Conservation (phyloP, 257 asterid genomes). For the Plectranthus barbatus region DNA sequence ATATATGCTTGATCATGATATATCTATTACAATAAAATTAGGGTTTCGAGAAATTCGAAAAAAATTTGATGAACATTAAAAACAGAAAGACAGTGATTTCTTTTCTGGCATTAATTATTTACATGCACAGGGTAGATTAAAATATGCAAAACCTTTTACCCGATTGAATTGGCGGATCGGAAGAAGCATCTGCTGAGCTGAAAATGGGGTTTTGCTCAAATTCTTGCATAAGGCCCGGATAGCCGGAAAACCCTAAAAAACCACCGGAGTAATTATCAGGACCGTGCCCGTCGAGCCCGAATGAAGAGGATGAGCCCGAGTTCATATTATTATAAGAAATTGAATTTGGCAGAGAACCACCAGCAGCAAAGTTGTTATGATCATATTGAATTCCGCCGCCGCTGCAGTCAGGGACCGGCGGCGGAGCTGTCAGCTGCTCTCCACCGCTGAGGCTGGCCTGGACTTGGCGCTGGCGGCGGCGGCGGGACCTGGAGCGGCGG, state of each 20-base stretch:
- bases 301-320: slow-evolving; percentile 22
- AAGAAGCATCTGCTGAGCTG: slow-evolving; percentile 16
- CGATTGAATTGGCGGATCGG: slow-evolving; percentile 25
- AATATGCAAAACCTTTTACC: slow-evolving; percentile 14
- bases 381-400: slow-evolving; percentile 7
- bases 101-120: no score
- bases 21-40: no score
- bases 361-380: neutral
- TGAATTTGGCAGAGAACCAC: neutral
- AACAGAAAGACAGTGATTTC: no score
- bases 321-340: neutral
- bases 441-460: slow-evolving; percentile 31
- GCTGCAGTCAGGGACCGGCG: neutral
- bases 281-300: slow-evolving; percentile 11
- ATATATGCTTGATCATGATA: no score
- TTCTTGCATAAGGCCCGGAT: slow-evolving; percentile 16
- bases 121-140: no score
- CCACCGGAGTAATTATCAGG: neutral
- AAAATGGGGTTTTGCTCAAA: slow-evolving; percentile 26
- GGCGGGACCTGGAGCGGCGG: slow-evolving; percentile 76
- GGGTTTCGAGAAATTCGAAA: no score
- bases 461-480: slow-evolving; percentile 59
- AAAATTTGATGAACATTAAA: no score
- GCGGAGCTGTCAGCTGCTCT: slow-evolving; percentile 9
- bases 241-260: slow-evolving; percentile 14